phyloP scores from a whole-genome alignment of 345 rosid species.

The Euphorbia tirucalli region DNA sequence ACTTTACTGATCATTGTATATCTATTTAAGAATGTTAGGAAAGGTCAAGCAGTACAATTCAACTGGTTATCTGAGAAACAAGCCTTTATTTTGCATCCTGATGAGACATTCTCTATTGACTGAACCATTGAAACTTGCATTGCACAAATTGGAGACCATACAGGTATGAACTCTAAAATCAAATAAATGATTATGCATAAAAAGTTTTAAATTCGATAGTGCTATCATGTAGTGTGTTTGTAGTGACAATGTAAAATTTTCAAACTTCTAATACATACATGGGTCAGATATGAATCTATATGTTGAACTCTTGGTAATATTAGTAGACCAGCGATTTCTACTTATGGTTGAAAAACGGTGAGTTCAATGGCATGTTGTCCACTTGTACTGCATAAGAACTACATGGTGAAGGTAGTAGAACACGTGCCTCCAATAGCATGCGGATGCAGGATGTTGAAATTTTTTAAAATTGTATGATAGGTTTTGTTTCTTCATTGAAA shows the following conservation, averaged over 20 bases:
- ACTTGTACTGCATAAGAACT: too few relatives aligned
- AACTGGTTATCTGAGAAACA: slow-evolving; percentile 87
- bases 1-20: slow-evolving; percentile 13
- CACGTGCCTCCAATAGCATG: too few relatives aligned
- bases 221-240: slow-evolving; percentile 3
- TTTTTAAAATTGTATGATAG: too few relatives aligned
- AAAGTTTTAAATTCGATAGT: not conserved
- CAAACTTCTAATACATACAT: not conserved
- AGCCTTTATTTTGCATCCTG: slow-evolving; percentile 60
- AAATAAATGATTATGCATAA: not conserved
- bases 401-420: too few relatives aligned
- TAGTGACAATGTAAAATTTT: not conserved
- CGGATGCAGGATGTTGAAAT: not conserved
- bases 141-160: slow-evolving; percentile 56
- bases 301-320: too few relatives aligned
- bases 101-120: slow-evolving; percentile 71
- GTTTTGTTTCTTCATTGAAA: too few relatives aligned
- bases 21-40: slow-evolving; percentile 40
- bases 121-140: slow-evolving; percentile 59
- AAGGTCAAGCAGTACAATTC: slow-evolving; percentile 92
- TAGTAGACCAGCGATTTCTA: not conserved
- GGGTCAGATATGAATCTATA: not conserved
- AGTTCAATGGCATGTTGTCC: too few relatives aligned
- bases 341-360: not conserved
- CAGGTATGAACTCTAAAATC: slow-evolving; percentile 46